Percentiles rank a stretch among this genome's conserved stretches.
Evolutionary conservation across 2,329 filamentous ascomycete species (phyloP).

Genomic region (Aschersonia sp.): DNA sequence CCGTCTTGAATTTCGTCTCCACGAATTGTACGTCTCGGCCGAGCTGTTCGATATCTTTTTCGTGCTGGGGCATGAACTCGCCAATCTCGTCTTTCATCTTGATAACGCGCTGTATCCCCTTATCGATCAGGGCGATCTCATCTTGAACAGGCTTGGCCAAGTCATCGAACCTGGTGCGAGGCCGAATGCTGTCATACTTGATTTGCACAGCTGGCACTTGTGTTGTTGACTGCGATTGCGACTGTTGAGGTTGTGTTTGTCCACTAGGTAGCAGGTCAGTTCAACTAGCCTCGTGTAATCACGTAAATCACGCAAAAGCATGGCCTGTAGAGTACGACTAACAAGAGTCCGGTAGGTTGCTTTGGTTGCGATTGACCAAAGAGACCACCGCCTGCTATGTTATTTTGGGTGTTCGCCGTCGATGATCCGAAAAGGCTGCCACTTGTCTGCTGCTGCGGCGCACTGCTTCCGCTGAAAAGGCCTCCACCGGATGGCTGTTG

Average conservation of each 20-base stretch:
- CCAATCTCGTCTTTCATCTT: constrained; percentile 64
- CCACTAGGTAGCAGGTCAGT: constrained; percentile 11
- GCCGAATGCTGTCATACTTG: constrained; percentile 62
- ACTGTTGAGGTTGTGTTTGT: constrained; percentile 12
- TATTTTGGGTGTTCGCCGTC: constrained; percentile 6
- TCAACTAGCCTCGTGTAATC: neutral
- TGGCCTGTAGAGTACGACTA: constrained; percentile 4
- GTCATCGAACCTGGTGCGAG: constrained; percentile 85
- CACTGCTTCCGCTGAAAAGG: constrained; percentile 16
- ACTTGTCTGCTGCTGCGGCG: constrained; percentile 12
- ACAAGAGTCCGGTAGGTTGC: constrained; percentile 18
- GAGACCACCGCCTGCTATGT: constrained; percentile 9
- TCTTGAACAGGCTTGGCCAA: constrained; percentile 69
- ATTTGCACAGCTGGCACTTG: constrained; percentile 62
- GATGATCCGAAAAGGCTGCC: constrained; percentile 16
- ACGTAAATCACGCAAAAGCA: neutral
- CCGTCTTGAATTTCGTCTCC: constrained; percentile 30
- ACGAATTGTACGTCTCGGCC: constrained; percentile 33
- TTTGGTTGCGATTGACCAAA: constrained; percentile 21
- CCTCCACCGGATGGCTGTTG: constrained; percentile 11
- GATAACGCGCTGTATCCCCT: constrained; percentile 68
- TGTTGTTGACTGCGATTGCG: constrained; percentile 22
- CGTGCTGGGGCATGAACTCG: constrained; percentile 46
- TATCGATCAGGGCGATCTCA: constrained; percentile 64
- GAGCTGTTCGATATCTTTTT: constrained; percentile 30